These are phyloP conservation scores for Thermomucor indicae-seudaticae DNA, from an alignment of 371 early-diverging fungal genomes.

Conservation along the genomic window DNA sequence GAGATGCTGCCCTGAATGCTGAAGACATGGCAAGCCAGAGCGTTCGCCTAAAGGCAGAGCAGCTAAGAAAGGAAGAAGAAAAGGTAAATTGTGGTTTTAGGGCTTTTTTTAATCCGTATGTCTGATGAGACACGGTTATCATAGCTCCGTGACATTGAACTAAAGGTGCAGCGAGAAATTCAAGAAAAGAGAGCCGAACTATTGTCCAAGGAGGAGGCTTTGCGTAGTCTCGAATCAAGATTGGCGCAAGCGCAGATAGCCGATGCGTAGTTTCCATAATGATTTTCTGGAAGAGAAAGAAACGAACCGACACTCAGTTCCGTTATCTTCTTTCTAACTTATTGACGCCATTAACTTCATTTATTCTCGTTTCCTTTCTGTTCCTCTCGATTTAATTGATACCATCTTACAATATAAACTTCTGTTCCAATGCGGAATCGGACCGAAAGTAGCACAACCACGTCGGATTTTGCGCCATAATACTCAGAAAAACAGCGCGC, in stretches of 20 bases:
- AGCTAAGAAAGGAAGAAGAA: conserved; percentile 58
- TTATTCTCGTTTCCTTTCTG: neutral
- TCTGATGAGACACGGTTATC: neutral
- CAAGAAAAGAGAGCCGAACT: conserved; percentile 58
- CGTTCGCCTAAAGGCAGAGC: conserved; percentile 58
- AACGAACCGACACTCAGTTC: too few relatives aligned
- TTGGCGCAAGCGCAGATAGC: conserved; percentile 45
- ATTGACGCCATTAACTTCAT: too few relatives aligned
- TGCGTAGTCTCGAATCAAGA: conserved; percentile 52
- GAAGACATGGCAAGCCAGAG: conserved; percentile 52
- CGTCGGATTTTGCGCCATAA: too few relatives aligned
- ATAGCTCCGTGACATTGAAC: conserved; percentile 54
- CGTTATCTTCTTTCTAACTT: too few relatives aligned
- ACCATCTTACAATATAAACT: neutral
- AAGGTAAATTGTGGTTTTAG: conserved; percentile 22
- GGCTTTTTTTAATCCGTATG: neutral
- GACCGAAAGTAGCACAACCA: neutral
- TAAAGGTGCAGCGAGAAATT: conserved; percentile 56
- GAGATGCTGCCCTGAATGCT: conserved; percentile 40
- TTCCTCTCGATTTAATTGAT: neutral
- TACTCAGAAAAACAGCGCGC: too few relatives aligned
- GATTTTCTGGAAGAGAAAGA: conserved; percentile 1
- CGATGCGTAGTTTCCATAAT: conserved; percentile 19
- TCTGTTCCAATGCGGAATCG: neutral
- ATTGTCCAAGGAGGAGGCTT: conserved; percentile 54